Evolutionary conservation across 116 monocot genomes (phyloP), one percentile per base, ranked within the genome.

Genomic region (Posidonia oceanica): DNA sequence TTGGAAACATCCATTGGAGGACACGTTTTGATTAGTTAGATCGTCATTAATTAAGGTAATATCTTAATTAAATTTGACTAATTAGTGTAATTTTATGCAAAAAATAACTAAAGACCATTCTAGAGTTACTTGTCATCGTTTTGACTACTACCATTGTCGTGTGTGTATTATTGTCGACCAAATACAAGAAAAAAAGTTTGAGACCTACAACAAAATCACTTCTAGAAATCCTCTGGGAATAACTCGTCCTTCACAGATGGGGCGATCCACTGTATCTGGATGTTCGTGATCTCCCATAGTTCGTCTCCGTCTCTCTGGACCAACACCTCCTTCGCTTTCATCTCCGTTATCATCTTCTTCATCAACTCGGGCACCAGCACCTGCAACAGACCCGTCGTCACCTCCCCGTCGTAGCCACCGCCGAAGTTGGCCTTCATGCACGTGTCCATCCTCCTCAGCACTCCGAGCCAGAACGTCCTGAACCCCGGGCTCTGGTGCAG

Each of bases 401-500:
- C 29, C 29, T n/a, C 64, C 20, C 74, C 77, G 54, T 44, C 72
- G 2, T 60, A 87, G 6, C 29, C 29, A 29, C 0, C 29, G 29
- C 29, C 1, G 29, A 76, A 29, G 39, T 77, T 67, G 8, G 91
- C 85, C 85, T 98, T 98, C 87, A 89, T 92, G 77, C 85, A 98
- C 0, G 89, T 89, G 78, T 92, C 89, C 97, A 97, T 89, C 80
- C 92, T 74, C 71, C 92, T 60, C 72, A 97, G 71, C 80, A 97
- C 48, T 48, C 84, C 88, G 2, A 97, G 75, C 97, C 91, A 97
- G 71, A 85, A 91, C 52, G 75, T 85, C 78, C 85, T 36, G 83
- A 97, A 97, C 39, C 83, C 89, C 0, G 81, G 73, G 72, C 80
- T 86, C 68, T 82, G 79, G 14, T 82, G 74, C 53, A 97, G 22